A percentile compares a stretch with the other conserved stretches of the same genome.
Conservation (phyloP, 148 eudicot genomes). For the Vaccinium vitisidaea region DNA sequence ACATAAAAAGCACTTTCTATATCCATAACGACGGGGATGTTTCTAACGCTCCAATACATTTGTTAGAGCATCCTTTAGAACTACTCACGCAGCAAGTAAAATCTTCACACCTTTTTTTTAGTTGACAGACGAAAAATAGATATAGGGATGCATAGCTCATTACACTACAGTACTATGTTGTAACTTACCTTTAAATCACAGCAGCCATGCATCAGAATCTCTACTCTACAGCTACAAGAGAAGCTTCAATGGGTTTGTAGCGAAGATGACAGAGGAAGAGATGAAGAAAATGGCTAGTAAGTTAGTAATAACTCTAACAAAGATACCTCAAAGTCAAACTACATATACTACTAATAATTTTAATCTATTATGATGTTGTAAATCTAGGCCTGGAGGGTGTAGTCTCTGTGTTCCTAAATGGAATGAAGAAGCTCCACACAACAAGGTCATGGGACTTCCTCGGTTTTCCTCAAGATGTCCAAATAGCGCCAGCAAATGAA, state of each 20-base stretch:
- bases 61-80: too few relatives aligned
- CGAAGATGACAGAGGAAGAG: slow-evolving; percentile 23
- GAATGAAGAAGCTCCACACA: neutral
- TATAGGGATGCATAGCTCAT: neutral
- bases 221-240: slow-evolving; percentile 26
- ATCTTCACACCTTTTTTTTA: too few relatives aligned
- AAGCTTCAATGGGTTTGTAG: slow-evolving; percentile 34
- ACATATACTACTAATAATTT: neutral
- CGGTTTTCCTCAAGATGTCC: neutral
- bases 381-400: neutral
- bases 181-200: neutral
- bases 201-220: slow-evolving; percentile 24
- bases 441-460: slow-evolving; percentile 13
- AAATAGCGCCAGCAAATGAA: neutral
- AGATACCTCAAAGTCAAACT: neutral
- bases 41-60: too few relatives aligned
- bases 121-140: neutral
- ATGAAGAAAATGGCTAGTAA: slow-evolving; percentile 19
- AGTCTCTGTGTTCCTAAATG: neutral
- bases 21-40: too few relatives aligned
- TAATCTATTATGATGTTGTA: neutral
- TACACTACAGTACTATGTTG: too few relatives aligned
- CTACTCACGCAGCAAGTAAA: too few relatives aligned
- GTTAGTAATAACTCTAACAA: neutral
- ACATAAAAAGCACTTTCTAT: too few relatives aligned